A percentile compares a stretch with the other conserved stretches of the same genome.
phyloP scores from a whole-genome alignment of 2,329 filamentous ascomycete species.

The Aureobasidium leucospermi region DNA sequence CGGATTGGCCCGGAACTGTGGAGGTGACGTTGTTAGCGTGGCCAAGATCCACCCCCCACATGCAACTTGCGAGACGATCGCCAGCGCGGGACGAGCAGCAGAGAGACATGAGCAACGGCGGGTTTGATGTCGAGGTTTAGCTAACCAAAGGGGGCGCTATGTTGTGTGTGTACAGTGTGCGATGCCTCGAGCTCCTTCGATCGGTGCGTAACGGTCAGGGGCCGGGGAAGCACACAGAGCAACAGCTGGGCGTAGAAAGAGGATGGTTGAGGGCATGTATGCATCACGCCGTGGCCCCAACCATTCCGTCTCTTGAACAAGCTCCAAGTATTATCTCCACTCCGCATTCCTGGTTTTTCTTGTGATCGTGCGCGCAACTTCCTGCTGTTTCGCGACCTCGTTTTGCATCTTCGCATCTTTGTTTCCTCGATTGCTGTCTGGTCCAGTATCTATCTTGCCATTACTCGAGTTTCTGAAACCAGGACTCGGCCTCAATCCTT shows the following conservation, averaged over 20 bases:
- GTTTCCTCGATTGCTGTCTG: background rate
- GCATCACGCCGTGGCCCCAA: slow-evolving; percentile 9
- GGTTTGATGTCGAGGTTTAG: background rate
- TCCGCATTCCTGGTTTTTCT: slow-evolving; percentile 8
- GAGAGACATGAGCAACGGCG: background rate
- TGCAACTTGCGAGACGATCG: background rate
- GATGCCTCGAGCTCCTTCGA: background rate
- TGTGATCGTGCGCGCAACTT: background rate
- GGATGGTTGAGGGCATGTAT: slow-evolving; percentile 9
- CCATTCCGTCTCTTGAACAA: slow-evolving; percentile 7
- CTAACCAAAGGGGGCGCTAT: background rate
- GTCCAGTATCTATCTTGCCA: background rate
- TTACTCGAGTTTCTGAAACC: background rate
- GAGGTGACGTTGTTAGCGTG: background rate
- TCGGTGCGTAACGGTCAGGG: slow-evolving; percentile 1
- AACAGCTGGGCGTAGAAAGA: background rate
- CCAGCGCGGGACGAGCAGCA: background rate
- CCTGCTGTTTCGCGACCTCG: background rate
- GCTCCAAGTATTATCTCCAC: background rate
- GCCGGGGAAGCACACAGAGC: background rate
- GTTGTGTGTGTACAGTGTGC: slow-evolving; percentile 3
- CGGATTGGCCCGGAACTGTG: background rate
- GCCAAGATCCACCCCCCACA: background rate
- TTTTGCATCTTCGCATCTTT: background rate
- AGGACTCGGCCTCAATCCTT: background rate